A percentile compares a stretch with the other conserved stretches of the same genome.
phyloP scores from a whole-genome alignment of 2,329 filamentous ascomycete genomes.

The Fragosphaeria purpurea region DNA sequence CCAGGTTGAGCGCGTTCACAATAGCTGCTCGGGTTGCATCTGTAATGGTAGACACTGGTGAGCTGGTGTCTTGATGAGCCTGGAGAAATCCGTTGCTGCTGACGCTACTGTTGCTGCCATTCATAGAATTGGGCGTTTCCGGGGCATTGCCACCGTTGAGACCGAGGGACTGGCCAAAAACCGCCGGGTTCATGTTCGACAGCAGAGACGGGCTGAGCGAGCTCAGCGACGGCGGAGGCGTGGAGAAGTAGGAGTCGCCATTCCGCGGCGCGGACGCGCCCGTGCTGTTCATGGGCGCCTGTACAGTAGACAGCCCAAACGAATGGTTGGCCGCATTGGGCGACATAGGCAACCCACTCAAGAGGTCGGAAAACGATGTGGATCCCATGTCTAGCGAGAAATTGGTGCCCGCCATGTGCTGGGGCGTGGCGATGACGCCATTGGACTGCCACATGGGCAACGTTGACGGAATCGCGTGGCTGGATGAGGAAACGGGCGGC shows the following conservation, averaged over 20 bases:
- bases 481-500: conserved; percentile 36
- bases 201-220: conserved; percentile 64
- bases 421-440: conserved; percentile 50
- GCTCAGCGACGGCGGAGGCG: conserved; percentile 63
- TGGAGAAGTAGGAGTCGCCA: conserved; percentile 68
- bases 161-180: conserved; percentile 55
- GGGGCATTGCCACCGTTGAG: conserved; percentile 46
- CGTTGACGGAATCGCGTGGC: background rate
- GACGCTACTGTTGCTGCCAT: conserved; percentile 36
- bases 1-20: conserved; percentile 42
- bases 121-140: conserved; percentile 64
- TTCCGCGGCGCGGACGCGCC: background rate
- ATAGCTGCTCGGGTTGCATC: conserved; percentile 54
- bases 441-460: conserved; percentile 57
- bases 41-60: conserved; percentile 54
- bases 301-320: background rate
- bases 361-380: conserved; percentile 67
- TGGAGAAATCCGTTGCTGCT: conserved; percentile 30
- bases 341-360: conserved; percentile 62
- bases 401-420: conserved; percentile 54
- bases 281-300: background rate
- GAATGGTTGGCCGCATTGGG: conserved; percentile 62
- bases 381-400: conserved; percentile 68
- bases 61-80: conserved; percentile 32
- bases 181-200: conserved; percentile 51